Percentiles rank a stretch among this genome's conserved stretches.
Conservation (phyloP, 2,329 filamentous ascomycete species). For the Aureobasidium zeae region DNA sequence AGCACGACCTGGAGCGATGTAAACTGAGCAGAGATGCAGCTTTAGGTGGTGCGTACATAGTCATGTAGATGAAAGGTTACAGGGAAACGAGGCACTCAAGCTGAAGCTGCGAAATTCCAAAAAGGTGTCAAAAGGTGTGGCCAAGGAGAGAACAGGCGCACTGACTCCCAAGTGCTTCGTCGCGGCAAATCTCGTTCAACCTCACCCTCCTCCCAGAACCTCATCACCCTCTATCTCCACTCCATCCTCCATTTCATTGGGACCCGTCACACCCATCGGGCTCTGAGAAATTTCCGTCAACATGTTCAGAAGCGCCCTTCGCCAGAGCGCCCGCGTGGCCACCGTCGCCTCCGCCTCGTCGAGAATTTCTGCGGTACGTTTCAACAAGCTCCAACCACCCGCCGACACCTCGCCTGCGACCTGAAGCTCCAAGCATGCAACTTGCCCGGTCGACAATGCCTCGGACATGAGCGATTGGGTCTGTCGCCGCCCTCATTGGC, state of each 20-base stretch:
- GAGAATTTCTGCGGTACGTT: constrained; percentile 90
- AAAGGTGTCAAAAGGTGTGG: constrained; percentile 11
- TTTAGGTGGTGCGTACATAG: background rate
- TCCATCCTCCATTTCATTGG: constrained; percentile 17
- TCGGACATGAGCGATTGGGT: constrained; percentile 24
- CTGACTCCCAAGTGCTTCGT: constrained; percentile 8
- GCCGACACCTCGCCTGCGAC: constrained; percentile 31
- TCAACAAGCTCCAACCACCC: constrained; percentile 32
- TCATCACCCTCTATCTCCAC: constrained; percentile 19
- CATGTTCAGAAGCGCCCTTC: constrained; percentile 98
- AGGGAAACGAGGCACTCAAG: background rate
- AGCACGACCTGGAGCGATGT: background rate
- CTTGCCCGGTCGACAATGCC: constrained; percentile 21
- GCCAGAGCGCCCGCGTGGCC: constrained; percentile 91
- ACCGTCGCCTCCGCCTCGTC: constrained; percentile 85
- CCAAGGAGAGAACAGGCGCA: constrained; percentile 3
- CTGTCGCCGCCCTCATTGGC: constrained; percentile 22
- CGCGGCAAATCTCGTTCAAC: constrained; percentile 15
- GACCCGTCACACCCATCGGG: constrained; percentile 18
- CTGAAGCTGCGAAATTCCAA: constrained; percentile 11
- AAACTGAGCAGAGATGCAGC: background rate
- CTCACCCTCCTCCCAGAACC: constrained; percentile 16
- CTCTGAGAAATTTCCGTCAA: constrained; percentile 28
- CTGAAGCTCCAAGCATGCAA: constrained; percentile 31
- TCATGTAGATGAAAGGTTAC: background rate